phyloP scores from a whole-genome alignment of 805 yeast species.

The Debaryomyces castellii region DNA sequence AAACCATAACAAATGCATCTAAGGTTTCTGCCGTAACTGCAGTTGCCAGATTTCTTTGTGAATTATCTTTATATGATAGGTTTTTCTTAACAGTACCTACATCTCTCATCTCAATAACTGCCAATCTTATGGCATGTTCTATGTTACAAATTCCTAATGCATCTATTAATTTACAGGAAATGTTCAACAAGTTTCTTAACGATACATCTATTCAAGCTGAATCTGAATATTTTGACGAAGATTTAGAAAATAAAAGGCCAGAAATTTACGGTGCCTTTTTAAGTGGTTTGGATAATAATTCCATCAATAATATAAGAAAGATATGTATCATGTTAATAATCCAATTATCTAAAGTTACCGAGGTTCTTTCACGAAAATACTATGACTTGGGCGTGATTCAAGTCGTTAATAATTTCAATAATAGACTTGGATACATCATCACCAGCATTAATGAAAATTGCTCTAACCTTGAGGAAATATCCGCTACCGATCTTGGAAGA shows the following conservation, averaged over 20 bases:
- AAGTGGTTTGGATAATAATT: constrained; percentile 44
- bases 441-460: constrained; percentile 24
- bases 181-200: constrained; percentile 11
- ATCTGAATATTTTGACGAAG: constrained; percentile 18
- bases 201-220: constrained; percentile 7
- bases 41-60: constrained; percentile 54
- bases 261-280: constrained; percentile 47
- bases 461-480: constrained; percentile 1
- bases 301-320: constrained; percentile 40
- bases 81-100: constrained; percentile 45
- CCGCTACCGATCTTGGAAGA: constrained; percentile 5
- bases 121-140: constrained; percentile 53
- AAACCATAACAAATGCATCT: constrained; percentile 17
- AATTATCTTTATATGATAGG: constrained; percentile 51
- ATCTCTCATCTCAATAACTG: constrained; percentile 48
- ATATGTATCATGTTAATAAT: constrained; percentile 43
- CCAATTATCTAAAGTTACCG: constrained; percentile 47
- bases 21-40: constrained; percentile 54
- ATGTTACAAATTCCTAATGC: constrained; percentile 51
- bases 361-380: constrained; percentile 51
- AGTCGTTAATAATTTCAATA: constrained; percentile 36
- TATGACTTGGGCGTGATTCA: constrained; percentile 53
- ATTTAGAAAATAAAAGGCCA: constrained; percentile 44
- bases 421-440: constrained; percentile 7
- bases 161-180: constrained; percentile 27